These are phyloP conservation scores for Wallacemonas sp. DNA, from an alignment of 208 protist species.

Conservation along the genomic window DNA sequence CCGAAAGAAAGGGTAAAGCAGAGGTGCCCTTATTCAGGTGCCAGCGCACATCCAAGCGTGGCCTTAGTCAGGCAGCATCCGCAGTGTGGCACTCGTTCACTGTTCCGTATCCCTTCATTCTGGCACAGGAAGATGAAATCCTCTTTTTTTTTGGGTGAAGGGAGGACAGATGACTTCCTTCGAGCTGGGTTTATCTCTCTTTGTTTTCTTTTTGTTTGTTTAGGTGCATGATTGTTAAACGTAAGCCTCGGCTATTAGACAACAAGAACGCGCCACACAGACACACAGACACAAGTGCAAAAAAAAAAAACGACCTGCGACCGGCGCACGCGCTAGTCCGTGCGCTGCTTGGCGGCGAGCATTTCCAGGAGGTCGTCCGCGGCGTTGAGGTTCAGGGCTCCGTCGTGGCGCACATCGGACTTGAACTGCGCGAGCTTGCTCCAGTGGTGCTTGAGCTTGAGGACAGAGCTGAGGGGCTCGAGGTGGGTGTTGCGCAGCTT, in stretches of 20 bases:
- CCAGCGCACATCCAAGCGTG: no score
- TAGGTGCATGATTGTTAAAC: not conserved
- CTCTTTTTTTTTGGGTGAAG: no score
- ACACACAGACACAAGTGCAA: conserved; percentile 1
- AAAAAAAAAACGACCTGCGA: not conserved
- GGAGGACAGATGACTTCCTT: not conserved
- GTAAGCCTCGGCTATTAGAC: not conserved
- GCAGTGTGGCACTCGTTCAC: no score
- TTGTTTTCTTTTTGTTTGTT: not conserved
- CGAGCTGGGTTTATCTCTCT: not conserved
- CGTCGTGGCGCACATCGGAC: conserved; percentile 33
- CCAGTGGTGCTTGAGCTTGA: conserved; percentile 87
- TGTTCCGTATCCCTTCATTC: no score
- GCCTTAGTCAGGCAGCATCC: no score
- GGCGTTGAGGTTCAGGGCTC: conserved; percentile 32
- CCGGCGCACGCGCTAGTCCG: conserved; percentile 14
- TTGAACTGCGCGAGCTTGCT: conserved; percentile 56
- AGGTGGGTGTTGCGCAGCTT: conserved; percentile 52
- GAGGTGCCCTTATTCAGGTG: no score
- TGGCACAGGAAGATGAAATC: no score
- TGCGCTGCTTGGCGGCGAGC: conserved; percentile 70
- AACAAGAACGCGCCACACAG: not conserved
- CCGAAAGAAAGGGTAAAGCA: no score
- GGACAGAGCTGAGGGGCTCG: conserved; percentile 68
- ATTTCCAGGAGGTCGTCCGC: conserved; percentile 73